phyloP scores from a whole-genome alignment of 106 monocot genomes.

The Acorus calamus region DNA sequence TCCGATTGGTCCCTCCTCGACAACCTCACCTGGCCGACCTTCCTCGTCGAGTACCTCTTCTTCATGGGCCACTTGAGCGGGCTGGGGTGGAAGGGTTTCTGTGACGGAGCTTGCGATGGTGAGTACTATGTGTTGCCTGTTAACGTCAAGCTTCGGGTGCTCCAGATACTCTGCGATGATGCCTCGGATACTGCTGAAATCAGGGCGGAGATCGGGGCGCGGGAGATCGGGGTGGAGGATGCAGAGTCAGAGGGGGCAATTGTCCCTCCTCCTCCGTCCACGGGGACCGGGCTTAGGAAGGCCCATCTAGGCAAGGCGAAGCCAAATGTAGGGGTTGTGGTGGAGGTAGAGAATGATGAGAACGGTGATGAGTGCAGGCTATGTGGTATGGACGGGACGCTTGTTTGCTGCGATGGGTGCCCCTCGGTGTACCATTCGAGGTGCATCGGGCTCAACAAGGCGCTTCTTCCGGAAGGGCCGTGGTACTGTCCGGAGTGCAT shows the following conservation, averaged over 20 bases:
- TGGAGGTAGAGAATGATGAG: constrained; percentile 26
- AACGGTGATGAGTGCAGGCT: constrained; percentile 88
- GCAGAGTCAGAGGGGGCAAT: constrained; percentile 18
- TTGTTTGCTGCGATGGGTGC: constrained; percentile 89
- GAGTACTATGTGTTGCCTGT: constrained; percentile 66
- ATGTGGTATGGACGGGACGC: constrained; percentile 87
- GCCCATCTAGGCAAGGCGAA: constrained; percentile 9
- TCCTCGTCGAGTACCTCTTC: constrained; percentile 52
- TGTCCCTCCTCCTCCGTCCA: background rate
- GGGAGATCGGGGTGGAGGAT: constrained; percentile 42
- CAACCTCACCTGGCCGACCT: constrained; percentile 75
- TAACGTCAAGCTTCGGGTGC: constrained; percentile 34
- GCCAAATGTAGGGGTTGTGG: background rate
- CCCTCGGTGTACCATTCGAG: constrained; percentile 87
- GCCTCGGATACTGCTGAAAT: constrained; percentile 43
- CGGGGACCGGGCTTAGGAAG: constrained; percentile 18
- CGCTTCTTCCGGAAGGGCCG: constrained; percentile 52
- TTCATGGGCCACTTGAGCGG: constrained; percentile 31
- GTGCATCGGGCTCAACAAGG: constrained; percentile 83
- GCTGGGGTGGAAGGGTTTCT: constrained; percentile 21
- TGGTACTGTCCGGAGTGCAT: constrained; percentile 88
- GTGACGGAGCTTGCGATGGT: constrained; percentile 3
- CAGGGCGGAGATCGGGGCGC: constrained; percentile 43
- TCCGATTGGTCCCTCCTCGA: constrained; percentile 77
- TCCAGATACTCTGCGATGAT: constrained; percentile 77